Conservation (phyloP, 441 rosid species). For the Jatropha multifida region DNA sequence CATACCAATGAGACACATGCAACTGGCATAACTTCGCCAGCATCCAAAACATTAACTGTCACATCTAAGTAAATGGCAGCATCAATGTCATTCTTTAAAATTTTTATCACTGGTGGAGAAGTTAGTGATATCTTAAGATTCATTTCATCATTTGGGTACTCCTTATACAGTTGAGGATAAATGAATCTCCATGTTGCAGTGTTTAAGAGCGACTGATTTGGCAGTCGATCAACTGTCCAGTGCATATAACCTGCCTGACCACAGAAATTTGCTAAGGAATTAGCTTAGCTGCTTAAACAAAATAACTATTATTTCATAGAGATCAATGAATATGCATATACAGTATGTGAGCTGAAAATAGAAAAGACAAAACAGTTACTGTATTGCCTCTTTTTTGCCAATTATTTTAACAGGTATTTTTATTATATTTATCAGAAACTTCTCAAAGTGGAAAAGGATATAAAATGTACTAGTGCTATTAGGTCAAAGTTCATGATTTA, state of each 20-base stretch:
- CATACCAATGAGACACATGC: constrained; percentile 69
- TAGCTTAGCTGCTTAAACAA: constrained; percentile 16
- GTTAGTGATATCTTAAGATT: constrained; percentile 48
- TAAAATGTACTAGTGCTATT: not conserved
- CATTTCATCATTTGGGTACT: constrained; percentile 64
- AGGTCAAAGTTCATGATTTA: not conserved
- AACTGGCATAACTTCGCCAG: constrained; percentile 50
- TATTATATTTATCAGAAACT: not conserved
- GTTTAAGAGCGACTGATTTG: constrained; percentile 57
- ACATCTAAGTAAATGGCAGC: constrained; percentile 55
- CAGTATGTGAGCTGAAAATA: not conserved
- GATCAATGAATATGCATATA: not conserved
- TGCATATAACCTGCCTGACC: constrained; percentile 71
- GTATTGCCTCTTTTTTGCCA: not conserved
- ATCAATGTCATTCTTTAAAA: constrained; percentile 40
- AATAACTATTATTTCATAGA: not conserved
- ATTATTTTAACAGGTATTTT: not conserved
- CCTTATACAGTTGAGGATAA: constrained; percentile 61
- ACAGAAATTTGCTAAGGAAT: constrained; percentile 17
- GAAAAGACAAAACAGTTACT: not conserved
- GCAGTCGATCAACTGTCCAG: constrained; percentile 48
- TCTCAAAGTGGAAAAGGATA: not conserved
- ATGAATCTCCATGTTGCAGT: constrained; percentile 73
- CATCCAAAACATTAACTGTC: constrained; percentile 53
- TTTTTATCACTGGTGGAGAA: constrained; percentile 59